Evolutionary conservation across 805 yeast genomes (phyloP), one percentile per base, ranked within the genome.

Genomic region (Millerago galiae): DNA sequence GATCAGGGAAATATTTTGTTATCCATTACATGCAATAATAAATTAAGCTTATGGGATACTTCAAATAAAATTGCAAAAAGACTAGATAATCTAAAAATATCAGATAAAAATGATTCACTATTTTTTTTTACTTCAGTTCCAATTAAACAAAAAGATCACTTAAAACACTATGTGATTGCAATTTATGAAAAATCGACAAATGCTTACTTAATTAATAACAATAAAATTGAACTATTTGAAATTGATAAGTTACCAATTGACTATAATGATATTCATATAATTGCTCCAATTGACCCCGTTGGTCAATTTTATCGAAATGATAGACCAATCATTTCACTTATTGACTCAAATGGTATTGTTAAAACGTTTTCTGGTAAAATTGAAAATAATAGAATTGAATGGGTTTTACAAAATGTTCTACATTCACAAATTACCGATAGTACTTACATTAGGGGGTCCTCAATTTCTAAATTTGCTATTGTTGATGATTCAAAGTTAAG

Each of bases 401-500:
- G 95, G 93, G 60, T 62, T 3, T 65, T 72, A 38, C 69, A 72
- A 3, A 67, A 68, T 26, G 57, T 61, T 2, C 62, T 86, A 24
- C 66, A 69, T 35, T 82, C 95, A 0, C 81, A 79, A 21, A 69
- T 83, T 4, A 40, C 47, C 5, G 62, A 72, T 26, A 75, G 83
- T 2, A 59, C 74, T 12, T 68, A 69, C 37, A 70, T 87, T 2
- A 77, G 81, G 39, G 95, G 90, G 0, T 84, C 96, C 0, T 79
- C 93, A 0, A 75, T 82, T 9, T 76, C 79, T 39, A 87, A 85
- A 51, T 62, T 88, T 35, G 95, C 95, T 2, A 70, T 88, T 28
- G 81, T 83, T n/a, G 81, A 77, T 58, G 68, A 68, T 14, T 44
- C 66, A 1, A 75, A 77, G 5, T 62, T 62, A 33, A 63, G 65